Percentiles rank a stretch among this genome's conserved stretches.
Conservation (phyloP, 306 rosid species). For the Cucurbita pepo region DNA sequence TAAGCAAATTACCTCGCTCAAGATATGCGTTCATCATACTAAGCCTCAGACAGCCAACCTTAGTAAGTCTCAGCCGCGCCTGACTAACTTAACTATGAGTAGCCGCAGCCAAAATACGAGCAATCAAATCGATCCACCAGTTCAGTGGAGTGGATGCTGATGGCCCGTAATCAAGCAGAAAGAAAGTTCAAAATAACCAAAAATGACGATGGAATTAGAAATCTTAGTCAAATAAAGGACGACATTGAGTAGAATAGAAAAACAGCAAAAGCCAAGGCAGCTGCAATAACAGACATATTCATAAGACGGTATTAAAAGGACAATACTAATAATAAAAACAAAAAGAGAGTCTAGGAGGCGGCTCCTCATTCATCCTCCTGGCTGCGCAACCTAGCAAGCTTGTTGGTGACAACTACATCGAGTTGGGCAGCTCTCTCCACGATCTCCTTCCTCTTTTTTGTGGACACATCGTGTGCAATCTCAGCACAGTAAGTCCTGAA, state of each 20-base stretch:
- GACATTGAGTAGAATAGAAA: not conserved
- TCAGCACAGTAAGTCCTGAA: conserved; percentile 73
- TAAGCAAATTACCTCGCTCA: no score
- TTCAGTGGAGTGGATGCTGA: no score
- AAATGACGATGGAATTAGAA: not conserved
- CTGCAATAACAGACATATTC: not conserved
- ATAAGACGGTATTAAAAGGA: not conserved
- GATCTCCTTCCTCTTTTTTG: conserved; percentile 63
- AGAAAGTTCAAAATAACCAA: not conserved
- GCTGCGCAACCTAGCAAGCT: conserved; percentile 76
- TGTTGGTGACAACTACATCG: conserved; percentile 77
- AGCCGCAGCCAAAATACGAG: no score
- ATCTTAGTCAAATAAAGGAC: not conserved
- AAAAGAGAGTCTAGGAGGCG: not conserved
- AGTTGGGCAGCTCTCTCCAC: conserved; percentile 82
- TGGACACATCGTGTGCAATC: conserved; percentile 70
- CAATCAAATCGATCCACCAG: no score
- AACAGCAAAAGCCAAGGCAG: not conserved
- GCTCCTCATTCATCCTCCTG: conserved; percentile 63
- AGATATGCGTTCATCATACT: no score
- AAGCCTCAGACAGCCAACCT: no score
- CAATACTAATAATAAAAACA: conserved; percentile 4
- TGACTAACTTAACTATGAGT: no score
- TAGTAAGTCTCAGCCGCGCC: no score
- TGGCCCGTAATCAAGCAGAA: no score